These are phyloP conservation scores for Solanum hybrid DNA, from an alignment of 305 asterid species.

Conservation along the genomic window DNA sequence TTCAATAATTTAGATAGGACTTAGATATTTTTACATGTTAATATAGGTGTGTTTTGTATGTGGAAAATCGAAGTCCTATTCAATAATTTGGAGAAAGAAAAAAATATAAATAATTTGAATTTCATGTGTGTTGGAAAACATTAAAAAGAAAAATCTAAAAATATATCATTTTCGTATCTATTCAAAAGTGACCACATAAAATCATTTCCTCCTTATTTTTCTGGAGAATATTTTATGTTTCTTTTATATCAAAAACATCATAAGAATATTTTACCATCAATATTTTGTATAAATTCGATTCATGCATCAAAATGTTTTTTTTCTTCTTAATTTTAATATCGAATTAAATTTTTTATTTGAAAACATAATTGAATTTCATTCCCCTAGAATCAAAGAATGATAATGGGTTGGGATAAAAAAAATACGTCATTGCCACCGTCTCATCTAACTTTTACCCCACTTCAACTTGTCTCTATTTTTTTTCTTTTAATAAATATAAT, in stretches of 20 bases:
- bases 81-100: background rate
- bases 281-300: background rate
- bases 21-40: background rate
- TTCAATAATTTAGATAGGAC: background rate
- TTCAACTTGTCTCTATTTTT: background rate
- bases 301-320: background rate
- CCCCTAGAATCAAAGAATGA: background rate
- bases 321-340: background rate
- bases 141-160: too few relatives aligned
- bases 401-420: background rate
- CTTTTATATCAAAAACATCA: background rate
- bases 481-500: too few relatives aligned
- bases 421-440: background rate
- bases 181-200: background rate
- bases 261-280: background rate
- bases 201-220: background rate
- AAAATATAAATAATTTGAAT: too few relatives aligned
- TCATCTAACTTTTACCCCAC: background rate
- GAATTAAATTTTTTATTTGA: background rate
- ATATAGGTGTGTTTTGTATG: background rate
- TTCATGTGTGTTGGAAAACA: background rate
- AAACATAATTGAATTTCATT: background rate
- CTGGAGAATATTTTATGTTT: background rate
- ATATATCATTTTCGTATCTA: background rate
- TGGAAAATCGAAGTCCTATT: background rate